Percentiles rank a stretch among this genome's conserved stretches.
These are phyloP conservation scores for Candida succiphila DNA, from an alignment of 805 yeast genomes.

Conservation along the genomic window DNA sequence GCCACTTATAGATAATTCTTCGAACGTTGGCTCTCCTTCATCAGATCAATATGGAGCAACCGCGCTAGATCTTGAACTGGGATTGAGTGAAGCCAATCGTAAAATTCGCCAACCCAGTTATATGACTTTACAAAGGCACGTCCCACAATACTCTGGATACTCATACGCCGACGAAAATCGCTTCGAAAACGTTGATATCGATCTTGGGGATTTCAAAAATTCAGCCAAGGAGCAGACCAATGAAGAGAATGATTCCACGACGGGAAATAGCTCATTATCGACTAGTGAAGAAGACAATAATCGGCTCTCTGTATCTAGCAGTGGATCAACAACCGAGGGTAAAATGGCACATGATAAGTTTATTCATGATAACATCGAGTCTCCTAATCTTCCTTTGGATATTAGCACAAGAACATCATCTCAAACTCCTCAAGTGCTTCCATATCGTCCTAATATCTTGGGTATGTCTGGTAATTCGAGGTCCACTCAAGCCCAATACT, in stretches of 20 bases:
- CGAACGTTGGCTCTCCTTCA: background rate
- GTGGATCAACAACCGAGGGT: background rate
- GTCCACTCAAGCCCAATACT: too few relatives aligned
- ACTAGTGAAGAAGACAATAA: background rate
- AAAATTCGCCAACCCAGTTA: background rate
- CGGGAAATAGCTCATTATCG: background rate
- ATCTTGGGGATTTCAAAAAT: constrained; percentile 18
- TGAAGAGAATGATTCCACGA: background rate
- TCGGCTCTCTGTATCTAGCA: background rate
- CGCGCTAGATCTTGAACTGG: background rate
- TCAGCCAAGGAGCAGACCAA: background rate
- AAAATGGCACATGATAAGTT: too few relatives aligned
- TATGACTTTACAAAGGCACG: background rate
- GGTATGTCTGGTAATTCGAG: constrained; percentile 1
- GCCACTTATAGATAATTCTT: background rate
- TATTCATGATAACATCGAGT: background rate
- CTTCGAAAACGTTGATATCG: constrained; percentile 45
- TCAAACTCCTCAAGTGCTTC: background rate
- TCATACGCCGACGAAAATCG: constrained; percentile 38
- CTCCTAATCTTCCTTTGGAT: too few relatives aligned
- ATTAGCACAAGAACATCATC: too few relatives aligned
- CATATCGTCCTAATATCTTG: background rate
- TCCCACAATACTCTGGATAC: constrained; percentile 5
- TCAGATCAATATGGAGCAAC: background rate
- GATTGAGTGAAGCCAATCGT: background rate